Percentiles rank a stretch among this genome's conserved stretches.
phyloP scores from a whole-genome alignment of 768 basidiomycete genomes.

The Serendipita vermifera region DNA sequence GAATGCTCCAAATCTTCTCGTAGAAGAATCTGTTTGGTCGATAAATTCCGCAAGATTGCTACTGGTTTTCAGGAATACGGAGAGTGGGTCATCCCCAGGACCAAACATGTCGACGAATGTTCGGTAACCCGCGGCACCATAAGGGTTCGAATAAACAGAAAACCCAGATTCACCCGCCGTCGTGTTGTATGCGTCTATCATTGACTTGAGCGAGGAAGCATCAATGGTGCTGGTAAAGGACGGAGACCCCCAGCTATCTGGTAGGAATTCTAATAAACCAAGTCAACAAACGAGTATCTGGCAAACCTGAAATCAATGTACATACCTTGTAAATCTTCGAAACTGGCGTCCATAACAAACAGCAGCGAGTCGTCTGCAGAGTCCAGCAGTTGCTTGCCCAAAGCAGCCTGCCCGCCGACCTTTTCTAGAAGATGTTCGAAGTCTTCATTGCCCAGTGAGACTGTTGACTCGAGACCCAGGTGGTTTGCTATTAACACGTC shows the following conservation, averaged over 20 bases:
- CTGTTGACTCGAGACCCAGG: not conserved
- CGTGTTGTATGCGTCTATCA: not conserved
- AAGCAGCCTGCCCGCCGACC: not conserved
- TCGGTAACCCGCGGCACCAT: too few relatives aligned
- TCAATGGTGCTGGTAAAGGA: not conserved
- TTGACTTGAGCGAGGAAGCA: not conserved
- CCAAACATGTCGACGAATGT: too few relatives aligned
- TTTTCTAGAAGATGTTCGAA: not conserved
- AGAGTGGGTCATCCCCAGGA: too few relatives aligned
- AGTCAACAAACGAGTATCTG: not conserved
- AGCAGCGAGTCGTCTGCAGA: not conserved
- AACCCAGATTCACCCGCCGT: not conserved
- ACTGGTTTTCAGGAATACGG: too few relatives aligned
- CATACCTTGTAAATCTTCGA: not conserved
- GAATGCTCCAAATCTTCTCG: constrained; percentile 46
- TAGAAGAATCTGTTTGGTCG: constrained; percentile 28
- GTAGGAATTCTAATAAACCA: not conserved
- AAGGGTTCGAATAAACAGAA: not conserved
- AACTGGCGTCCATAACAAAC: not conserved
- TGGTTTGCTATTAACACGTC: constrained; percentile 1
- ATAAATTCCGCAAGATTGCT: constrained; percentile 43
- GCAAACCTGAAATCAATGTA: not conserved
- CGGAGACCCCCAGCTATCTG: not conserved
- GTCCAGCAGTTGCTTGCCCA: not conserved
- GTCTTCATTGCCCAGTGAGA: not conserved